Base-by-base conservation (phyloP, 2,329 filamentous ascomycete genomes). In the Thielaviopsis musarum region DNA sequence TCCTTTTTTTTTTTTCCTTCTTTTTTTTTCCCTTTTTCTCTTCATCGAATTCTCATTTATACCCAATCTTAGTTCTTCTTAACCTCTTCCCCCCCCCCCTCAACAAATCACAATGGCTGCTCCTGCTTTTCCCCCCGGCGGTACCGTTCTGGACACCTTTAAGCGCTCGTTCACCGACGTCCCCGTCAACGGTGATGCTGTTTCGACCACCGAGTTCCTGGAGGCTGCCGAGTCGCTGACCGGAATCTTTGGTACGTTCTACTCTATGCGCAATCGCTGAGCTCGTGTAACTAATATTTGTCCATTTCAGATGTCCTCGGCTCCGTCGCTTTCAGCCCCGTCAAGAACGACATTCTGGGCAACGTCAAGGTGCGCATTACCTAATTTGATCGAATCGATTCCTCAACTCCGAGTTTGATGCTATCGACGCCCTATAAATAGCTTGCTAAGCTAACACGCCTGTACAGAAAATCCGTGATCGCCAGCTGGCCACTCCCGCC, bases 311-410 rank as follows among this genome's bases (percentile, higher is more conserved):
- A 85, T 70, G 72, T 78, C 60, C 75, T 86, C 57, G 82, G 82
- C 63, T 78, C 80, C 52, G 81, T 86, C 38, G 90, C 91, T 64
- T 97, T 98, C 74, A 82, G 78, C 59, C 87, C 88, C 26, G 91
- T 97, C 70, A 96, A 95, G 80, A 86, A 74, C 65, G 93, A 98
- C 73, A 87, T 98, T 76, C 72, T 82, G 55, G 88, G 88, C 70
- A 98, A 98, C 74, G 81, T 97, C 75, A 91, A 90, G 81, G 89
- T 93, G 71, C 64, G 70, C 65, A 34, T 34, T 34, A 10, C 53
- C 21, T 5, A 13, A 24, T 48, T 54, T 41, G 38, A 26, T 24
- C 13, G 22, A 21, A 51, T 57, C 7, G n/a, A 10, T n/a, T 17
- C 22, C 34, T 17, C 28, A 5, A n/a, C 22, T 12, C 28, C 19